These are phyloP conservation scores for Lachnellula arida DNA, from an alignment of 2,329 filamentous ascomycete genomes.

Conservation along the genomic window DNA sequence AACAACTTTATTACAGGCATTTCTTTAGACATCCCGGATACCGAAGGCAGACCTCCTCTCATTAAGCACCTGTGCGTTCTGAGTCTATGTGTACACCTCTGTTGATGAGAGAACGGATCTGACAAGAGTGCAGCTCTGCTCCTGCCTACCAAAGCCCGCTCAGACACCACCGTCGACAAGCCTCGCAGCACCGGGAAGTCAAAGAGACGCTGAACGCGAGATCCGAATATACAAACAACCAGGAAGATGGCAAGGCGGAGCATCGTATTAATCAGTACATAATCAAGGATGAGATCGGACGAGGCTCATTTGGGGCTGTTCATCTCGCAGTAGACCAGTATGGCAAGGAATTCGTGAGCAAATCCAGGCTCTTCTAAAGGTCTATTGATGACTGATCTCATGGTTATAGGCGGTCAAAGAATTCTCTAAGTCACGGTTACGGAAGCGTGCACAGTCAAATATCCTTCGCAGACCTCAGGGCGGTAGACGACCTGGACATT, in stretches of 20 bases:
- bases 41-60: constrained; percentile 35
- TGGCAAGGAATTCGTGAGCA: constrained; percentile 83
- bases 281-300: constrained; percentile 92
- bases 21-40: constrained; percentile 40
- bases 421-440: constrained; percentile 87
- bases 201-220: constrained; percentile 91
- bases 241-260: constrained; percentile 73
- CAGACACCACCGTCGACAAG: constrained; percentile 58
- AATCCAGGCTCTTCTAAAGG: neutral
- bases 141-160: constrained; percentile 50
- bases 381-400: neutral
- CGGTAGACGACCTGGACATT: constrained; percentile 44
- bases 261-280: constrained; percentile 93
- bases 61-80: constrained; percentile 28
- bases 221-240: constrained; percentile 80
- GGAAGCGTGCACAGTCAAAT: constrained; percentile 86
- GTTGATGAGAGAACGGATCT: neutral
- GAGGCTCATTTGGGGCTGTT: constrained; percentile 91
- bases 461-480: constrained; percentile 64
- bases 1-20: constrained; percentile 17
- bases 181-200: constrained; percentile 55
- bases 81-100: neutral
- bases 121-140: constrained; percentile 41
- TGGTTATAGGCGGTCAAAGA: constrained; percentile 80
- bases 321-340: constrained; percentile 87